These are phyloP conservation scores for Populus trichocarpa DNA, from an alignment of 441 rosid species.

Conservation along the genomic window DNA sequence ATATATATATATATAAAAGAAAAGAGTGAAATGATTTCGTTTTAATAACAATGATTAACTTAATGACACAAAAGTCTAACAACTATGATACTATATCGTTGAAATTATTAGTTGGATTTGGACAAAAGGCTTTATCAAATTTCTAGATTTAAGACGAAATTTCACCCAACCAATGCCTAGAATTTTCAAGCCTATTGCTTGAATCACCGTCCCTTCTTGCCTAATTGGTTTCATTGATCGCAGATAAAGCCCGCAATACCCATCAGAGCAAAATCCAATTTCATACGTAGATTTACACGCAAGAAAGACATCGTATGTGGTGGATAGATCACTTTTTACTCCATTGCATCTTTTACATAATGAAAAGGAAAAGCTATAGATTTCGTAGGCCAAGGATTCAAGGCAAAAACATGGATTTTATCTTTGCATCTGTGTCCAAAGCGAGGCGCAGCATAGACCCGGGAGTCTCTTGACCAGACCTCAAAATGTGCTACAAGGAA, in stretches of 20 bases:
- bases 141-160: background rate
- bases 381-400: constrained; percentile 32
- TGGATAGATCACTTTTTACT: constrained; percentile 21
- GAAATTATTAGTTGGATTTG: background rate
- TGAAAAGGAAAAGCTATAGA: constrained; percentile 29
- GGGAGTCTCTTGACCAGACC: constrained; percentile 12
- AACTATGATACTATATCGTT: background rate
- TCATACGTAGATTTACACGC: constrained; percentile 13
- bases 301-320: constrained; percentile 10
- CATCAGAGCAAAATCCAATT: constrained; percentile 18
- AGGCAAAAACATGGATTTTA: constrained; percentile 14
- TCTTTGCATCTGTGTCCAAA: constrained; percentile 8
- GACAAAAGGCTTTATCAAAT: background rate
- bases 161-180: background rate
- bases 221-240: background rate
- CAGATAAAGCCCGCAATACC: constrained; percentile 21
- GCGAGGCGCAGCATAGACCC: constrained; percentile 9
- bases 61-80: no score
- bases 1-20: no score
- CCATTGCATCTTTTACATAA: constrained; percentile 21
- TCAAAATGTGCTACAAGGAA: background rate
- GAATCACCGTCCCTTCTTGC: background rate
- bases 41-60: no score
- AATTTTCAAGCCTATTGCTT: background rate
- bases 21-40: no score